phyloP scores from a whole-genome alignment of 768 basidiomycete species.

The Lentinula guzmanii region DNA sequence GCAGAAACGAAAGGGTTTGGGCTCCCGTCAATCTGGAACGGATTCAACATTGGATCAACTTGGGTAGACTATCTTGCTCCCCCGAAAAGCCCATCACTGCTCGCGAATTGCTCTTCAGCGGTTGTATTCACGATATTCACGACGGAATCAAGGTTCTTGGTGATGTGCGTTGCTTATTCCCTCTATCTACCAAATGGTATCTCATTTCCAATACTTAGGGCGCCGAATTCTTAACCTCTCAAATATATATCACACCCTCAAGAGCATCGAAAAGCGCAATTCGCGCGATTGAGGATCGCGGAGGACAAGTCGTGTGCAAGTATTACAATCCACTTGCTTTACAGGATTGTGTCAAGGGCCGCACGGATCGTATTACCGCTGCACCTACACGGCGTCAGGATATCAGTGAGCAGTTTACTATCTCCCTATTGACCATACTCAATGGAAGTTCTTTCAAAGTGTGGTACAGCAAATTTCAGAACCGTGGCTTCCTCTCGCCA shows the following conservation, averaged over 20 bases:
- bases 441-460: slow-evolving; percentile 30
- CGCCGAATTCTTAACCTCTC: slow-evolving; percentile 53
- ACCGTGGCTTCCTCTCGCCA: slow-evolving; percentile 71
- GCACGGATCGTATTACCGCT: slow-evolving; percentile 64
- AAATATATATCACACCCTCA: slow-evolving; percentile 78
- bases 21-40: slow-evolving; percentile 84
- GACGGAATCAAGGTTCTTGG: slow-evolving; percentile 92
- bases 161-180: slow-evolving; percentile 43
- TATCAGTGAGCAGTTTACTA: slow-evolving; percentile 51
- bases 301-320: slow-evolving; percentile 83
- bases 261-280: slow-evolving; percentile 87
- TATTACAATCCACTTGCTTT: slow-evolving; percentile 88
- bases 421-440: slow-evolving; percentile 3
- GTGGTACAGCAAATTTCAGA: slow-evolving; percentile 71
- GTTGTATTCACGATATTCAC: slow-evolving; percentile 82
- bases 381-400: slow-evolving; percentile 83
- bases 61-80: slow-evolving; percentile 72
- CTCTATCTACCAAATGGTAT: background rate
- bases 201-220: slow-evolving; percentile 38
- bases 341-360: slow-evolving; percentile 68
- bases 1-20: slow-evolving; percentile 68
- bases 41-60: slow-evolving; percentile 87
- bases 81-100: slow-evolving; percentile 85
- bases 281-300: slow-evolving; percentile 70
- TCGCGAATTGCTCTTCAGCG: slow-evolving; percentile 74